Percentiles rank a stretch among this genome's conserved stretches.
phyloP scores from a whole-genome alignment of 495 filamentous ascomycete species.

The Xylaria bambusicola region DNA sequence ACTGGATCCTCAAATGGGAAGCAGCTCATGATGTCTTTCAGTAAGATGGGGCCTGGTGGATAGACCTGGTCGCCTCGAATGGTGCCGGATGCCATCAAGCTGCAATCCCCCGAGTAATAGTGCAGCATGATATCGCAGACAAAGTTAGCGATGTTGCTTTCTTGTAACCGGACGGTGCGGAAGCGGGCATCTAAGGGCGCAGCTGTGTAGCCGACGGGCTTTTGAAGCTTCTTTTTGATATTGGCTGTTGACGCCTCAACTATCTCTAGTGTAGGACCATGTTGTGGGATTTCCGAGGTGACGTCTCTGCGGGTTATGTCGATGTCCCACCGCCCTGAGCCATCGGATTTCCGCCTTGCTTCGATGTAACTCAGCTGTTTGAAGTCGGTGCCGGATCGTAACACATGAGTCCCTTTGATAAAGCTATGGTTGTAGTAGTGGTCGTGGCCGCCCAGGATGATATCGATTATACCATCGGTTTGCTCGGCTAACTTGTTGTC shows the following conservation, averaged over 20 bases:
- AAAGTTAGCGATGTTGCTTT: conserved; percentile 87
- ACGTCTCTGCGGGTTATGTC: conserved; percentile 75
- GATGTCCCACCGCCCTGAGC: conserved; percentile 66
- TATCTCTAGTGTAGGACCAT: conserved; percentile 55
- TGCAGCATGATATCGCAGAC: conserved; percentile 87
- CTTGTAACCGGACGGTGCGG: conserved; percentile 70
- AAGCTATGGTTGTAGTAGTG: conserved; percentile 79
- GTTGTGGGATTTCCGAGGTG: conserved; percentile 63
- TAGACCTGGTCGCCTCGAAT: conserved; percentile 90
- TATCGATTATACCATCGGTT: conserved; percentile 69
- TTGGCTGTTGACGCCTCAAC: conserved; percentile 68
- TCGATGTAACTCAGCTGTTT: conserved; percentile 89
- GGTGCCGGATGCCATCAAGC: conserved; percentile 85
- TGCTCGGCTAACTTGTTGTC: conserved; percentile 77
- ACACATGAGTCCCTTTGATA: conserved; percentile 75
- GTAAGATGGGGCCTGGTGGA: conserved; percentile 68
- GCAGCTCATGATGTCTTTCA: conserved; percentile 73
- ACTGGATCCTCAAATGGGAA: conserved; percentile 94
- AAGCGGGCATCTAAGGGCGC: conserved; percentile 83
- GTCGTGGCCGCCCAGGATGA: conserved; percentile 87
- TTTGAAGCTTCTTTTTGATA: conserved; percentile 73
- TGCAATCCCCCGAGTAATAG: conserved; percentile 77
- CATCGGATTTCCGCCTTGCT: conserved; percentile 54
- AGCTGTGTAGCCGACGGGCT: conserved; percentile 79
- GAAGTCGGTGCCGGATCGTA: conserved; percentile 86